Percentiles rank a stretch among this genome's conserved stretches.
These are phyloP conservation scores for Mycena maculata DNA, from an alignment of 768 basidiomycete species.

Conservation along the genomic window DNA sequence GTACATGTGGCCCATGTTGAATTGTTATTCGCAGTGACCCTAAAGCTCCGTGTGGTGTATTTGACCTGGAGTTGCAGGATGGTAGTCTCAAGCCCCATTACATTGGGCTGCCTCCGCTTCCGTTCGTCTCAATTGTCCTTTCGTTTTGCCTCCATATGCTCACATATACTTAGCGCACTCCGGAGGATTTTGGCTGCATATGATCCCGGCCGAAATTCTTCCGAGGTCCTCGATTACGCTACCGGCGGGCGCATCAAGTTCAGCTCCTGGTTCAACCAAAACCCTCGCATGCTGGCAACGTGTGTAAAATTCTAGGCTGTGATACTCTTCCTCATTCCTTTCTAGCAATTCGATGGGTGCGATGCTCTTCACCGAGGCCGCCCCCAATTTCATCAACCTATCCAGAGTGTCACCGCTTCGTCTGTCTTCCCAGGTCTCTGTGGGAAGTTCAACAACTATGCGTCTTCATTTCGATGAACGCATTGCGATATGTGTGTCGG, in stretches of 20 bases:
- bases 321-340: not conserved
- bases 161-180: not conserved
- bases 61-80: not conserved
- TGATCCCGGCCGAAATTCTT: not conserved
- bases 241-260: not conserved
- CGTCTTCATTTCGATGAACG: not conserved
- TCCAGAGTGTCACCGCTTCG: not conserved
- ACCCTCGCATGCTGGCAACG: not conserved
- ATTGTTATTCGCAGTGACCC: not conserved
- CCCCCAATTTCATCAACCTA: not conserved
- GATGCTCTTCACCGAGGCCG: not conserved
- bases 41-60: not conserved
- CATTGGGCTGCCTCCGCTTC: not conserved
- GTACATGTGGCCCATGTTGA: not conserved
- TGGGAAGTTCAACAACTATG: not conserved
- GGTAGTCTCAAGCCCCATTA: not conserved
- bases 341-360: constrained; percentile 4
- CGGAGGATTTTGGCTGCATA: not conserved
- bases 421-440: not conserved
- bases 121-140: not conserved
- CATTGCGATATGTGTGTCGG: not conserved
- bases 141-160: not conserved
- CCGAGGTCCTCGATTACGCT: not conserved
- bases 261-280: not conserved
- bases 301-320: not conserved